These are phyloP conservation scores for Eimeria tenella DNA, from an alignment of 169 alveolate species.

Conservation along the genomic window DNA sequence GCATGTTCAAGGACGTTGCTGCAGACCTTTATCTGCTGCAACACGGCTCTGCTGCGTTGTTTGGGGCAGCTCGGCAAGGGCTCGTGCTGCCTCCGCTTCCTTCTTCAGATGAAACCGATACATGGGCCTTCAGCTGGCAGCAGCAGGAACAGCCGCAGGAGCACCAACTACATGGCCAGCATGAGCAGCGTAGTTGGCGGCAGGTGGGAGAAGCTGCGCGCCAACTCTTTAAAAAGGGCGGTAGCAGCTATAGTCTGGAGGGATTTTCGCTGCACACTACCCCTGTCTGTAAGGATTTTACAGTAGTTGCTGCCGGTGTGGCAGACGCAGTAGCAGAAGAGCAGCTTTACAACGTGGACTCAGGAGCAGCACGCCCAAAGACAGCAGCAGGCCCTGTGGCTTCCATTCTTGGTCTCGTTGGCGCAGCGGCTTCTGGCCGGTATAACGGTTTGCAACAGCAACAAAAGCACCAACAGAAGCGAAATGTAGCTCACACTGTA, in stretches of 20 bases:
- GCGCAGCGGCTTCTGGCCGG: not conserved
- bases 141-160: conserved; percentile 47
- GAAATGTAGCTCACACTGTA: not conserved
- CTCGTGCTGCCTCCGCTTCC: conserved; percentile 76
- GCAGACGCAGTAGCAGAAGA: conserved; percentile 3
- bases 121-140: conserved; percentile 48
- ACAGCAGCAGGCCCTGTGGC: conserved; percentile 26
- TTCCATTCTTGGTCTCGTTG: conserved; percentile 6
- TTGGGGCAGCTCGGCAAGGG: conserved; percentile 49
- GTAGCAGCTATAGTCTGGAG: conserved; percentile 21
- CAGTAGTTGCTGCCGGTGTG: conserved; percentile 3
- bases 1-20: conserved; percentile 68
- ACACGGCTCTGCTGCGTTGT: conserved; percentile 51
- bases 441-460: conserved; percentile 6
- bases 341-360: not conserved
- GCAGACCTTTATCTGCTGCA: conserved; percentile 72
- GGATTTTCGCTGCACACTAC: not conserved
- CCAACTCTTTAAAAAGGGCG: conserved; percentile 5
- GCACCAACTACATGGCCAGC: conserved; percentile 36
- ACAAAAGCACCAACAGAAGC: not conserved
- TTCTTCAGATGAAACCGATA: conserved; percentile 71
- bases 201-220: conserved; percentile 58
- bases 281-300: not conserved
- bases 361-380: conserved; percentile 12
- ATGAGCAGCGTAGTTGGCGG: not conserved